Evolutionary conservation across 2,329 filamentous ascomycete genomes (phyloP).

Genomic region (Graphilbum fragrans): DNA sequence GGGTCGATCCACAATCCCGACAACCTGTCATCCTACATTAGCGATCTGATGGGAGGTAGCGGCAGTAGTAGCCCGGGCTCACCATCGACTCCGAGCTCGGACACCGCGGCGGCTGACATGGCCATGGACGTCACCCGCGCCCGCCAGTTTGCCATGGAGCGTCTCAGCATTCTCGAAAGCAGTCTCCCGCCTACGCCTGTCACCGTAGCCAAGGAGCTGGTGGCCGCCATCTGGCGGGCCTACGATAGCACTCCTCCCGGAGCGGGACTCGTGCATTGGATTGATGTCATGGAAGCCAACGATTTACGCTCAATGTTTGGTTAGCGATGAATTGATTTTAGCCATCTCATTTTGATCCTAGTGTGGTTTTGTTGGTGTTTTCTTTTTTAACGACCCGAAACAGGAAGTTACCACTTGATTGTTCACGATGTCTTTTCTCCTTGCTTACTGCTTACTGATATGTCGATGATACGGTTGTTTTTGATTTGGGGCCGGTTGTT

Average conservation of each 20-base stretch:
- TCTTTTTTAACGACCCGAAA: too few species aligned
- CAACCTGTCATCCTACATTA: constrained; percentile 3
- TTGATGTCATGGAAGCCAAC: constrained; percentile 22
- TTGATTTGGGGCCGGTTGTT: too few species aligned
- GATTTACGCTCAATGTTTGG: constrained; percentile 9
- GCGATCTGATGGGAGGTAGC: not conserved
- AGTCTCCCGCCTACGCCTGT: constrained; percentile 25
- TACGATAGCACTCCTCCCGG: constrained; percentile 21
- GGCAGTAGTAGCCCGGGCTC: not conserved
- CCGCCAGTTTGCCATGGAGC: constrained; percentile 22
- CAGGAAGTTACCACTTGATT: too few species aligned
- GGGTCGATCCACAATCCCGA: not conserved
- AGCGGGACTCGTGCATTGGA: constrained; percentile 20
- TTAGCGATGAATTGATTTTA: not conserved
- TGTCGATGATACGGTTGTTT: too few species aligned
- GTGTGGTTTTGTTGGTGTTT: too few species aligned
- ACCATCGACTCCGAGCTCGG: not conserved
- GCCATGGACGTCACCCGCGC: constrained; percentile 18
- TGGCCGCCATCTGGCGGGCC: constrained; percentile 24
- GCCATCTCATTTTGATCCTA: too few species aligned
- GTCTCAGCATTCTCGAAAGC: constrained; percentile 24
- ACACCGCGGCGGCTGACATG: not conserved
- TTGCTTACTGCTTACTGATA: too few species aligned
- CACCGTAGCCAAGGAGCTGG: constrained; percentile 23
- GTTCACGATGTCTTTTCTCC: too few species aligned